Conservation (phyloP, 495 filamentous ascomycete genomes). For the Talaromyces nanjingensis region DNA sequence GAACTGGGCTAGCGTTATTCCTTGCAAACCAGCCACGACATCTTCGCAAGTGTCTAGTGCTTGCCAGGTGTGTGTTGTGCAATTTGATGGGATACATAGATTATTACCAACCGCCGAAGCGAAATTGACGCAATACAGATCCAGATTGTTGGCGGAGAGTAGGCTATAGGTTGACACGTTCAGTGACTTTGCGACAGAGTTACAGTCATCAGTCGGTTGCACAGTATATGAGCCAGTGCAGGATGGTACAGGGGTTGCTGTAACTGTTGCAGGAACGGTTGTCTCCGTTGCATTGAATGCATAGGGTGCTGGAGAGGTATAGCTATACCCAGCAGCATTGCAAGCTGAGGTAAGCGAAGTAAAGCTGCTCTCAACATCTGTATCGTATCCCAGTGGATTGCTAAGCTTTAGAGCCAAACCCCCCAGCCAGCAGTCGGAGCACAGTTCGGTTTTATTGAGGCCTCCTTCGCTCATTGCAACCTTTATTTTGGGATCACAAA, state of each 20-base stretch:
- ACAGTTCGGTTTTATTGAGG: background rate
- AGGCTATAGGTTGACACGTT: conserved; percentile 22
- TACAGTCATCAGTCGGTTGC: conserved; percentile 18
- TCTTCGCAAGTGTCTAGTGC: conserved; percentile 19
- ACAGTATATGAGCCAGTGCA: conserved; percentile 13
- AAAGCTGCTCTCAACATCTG: conserved; percentile 9
- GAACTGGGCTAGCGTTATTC: conserved; percentile 7
- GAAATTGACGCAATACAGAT: conserved; percentile 11
- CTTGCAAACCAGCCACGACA: conserved; percentile 13
- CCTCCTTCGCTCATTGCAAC: background rate
- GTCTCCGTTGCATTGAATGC: conserved; percentile 7
- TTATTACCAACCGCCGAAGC: conserved; percentile 1
- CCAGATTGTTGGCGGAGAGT: conserved; percentile 15
- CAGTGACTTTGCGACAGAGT: conserved; percentile 15
- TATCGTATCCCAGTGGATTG: conserved; percentile 13
- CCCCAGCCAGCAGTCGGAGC: conserved; percentile 14
- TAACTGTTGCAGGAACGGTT: conserved; percentile 4
- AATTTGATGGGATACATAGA: conserved; percentile 13
- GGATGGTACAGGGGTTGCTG: background rate
- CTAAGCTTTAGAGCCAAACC: conserved; percentile 8
- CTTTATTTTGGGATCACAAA: background rate
- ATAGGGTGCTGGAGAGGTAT: conserved; percentile 11
- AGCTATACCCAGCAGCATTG: conserved; percentile 3
- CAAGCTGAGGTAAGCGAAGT: conserved; percentile 10
- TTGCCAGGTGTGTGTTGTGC: conserved; percentile 12